Base-by-base conservation (phyloP, 1,284 basidiomycete genomes). In the Puccinia triticina region DNA sequence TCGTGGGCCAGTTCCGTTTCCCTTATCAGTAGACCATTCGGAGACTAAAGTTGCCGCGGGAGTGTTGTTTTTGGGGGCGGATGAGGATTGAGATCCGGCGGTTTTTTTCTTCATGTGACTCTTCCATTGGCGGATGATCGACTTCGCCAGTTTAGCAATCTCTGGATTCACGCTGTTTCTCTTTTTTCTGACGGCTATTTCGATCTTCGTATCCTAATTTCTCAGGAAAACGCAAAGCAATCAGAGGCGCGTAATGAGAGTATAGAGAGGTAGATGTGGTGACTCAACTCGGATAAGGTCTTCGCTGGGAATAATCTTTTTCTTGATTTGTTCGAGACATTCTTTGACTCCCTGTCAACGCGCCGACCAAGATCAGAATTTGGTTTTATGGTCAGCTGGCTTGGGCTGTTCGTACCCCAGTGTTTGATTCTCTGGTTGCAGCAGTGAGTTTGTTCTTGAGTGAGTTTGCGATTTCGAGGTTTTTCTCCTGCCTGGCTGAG, bases 241-340 rank as follows among this genome's bases (percentile, higher is more conserved):
- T 34, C 26, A 23, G 26, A 59, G 14, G 29, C 29, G n/a, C 8
- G 32, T 21, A 26, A 50, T n/a, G 4, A 26, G 50, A 7, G 43
- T 16, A 32, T 16, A 21, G 1, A 40, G 29, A 55, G 10, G 43
- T 26, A 26, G 26, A 55, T 5, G 26, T 23, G 69, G 32, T 21
- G 50, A 72, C 78, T 81, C 55, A 79, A 74, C 78, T 73, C 78
- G 48, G 26, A 81, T 81, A 26, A 81, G 43, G 34, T 81, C 78
- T 74, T 81, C 78, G 18, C 53, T 81, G 18, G 78, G 78, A n/a
- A 32, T 16, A 26, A 81, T 48, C 43, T 81, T 71, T 48, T 59
- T 73, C n/a, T 55, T 67, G 53, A 81, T 50, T 12, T 57, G 67
- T 46, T 73, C 71, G 10, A 81, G 32, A 34, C 71, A 61, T 23